These are phyloP conservation scores for Ilyonectria mors-panacis DNA, from an alignment of 2,329 filamentous ascomycete genomes.

Conservation along the genomic window DNA sequence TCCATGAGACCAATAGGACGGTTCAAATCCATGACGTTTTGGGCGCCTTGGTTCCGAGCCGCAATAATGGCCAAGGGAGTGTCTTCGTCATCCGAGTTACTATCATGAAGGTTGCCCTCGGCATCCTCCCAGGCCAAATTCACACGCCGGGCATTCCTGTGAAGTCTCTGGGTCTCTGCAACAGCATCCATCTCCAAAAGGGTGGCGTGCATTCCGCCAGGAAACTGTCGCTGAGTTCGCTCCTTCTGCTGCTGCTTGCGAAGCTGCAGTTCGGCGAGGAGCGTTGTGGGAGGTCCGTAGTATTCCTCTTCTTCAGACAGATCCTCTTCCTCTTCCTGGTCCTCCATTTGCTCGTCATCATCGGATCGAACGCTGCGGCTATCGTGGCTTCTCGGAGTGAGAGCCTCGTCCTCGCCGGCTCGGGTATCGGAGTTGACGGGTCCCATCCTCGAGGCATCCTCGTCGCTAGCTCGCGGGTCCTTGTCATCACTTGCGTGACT, in stretches of 20 bases:
- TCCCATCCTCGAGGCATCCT: constrained; percentile 43
- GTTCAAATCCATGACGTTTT: constrained; percentile 69
- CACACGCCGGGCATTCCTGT: constrained; percentile 81
- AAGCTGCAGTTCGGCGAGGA: constrained; percentile 92
- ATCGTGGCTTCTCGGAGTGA: constrained; percentile 46
- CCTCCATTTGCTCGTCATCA: constrained; percentile 54
- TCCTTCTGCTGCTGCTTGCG: constrained; percentile 91
- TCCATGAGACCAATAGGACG: constrained; percentile 83
- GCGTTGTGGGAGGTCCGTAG: constrained; percentile 85
- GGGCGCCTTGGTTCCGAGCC: constrained; percentile 68
- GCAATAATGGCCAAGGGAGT: constrained; percentile 88
- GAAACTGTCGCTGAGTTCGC: constrained; percentile 76
- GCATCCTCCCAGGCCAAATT: constrained; percentile 93
- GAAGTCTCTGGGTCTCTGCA: constrained; percentile 84
- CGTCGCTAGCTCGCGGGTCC: constrained; percentile 34
- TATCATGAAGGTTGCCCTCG: constrained; percentile 60
- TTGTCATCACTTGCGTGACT: constrained; percentile 50
- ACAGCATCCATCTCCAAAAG: constrained; percentile 92
- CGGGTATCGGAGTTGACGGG: constrained; percentile 47
- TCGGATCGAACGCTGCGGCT: constrained; percentile 45
- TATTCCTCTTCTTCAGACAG: constrained; percentile 66
- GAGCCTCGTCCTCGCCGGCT: constrained; percentile 39
- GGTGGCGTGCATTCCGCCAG: constrained; percentile 90
- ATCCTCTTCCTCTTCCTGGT: constrained; percentile 61
- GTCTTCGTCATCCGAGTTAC: constrained; percentile 80